Evolutionary conservation across 2,329 filamentous ascomycete species (phyloP), one percentile per base, ranked within the genome.

Genomic region (Ophiosphaerella herpotricha): DNA sequence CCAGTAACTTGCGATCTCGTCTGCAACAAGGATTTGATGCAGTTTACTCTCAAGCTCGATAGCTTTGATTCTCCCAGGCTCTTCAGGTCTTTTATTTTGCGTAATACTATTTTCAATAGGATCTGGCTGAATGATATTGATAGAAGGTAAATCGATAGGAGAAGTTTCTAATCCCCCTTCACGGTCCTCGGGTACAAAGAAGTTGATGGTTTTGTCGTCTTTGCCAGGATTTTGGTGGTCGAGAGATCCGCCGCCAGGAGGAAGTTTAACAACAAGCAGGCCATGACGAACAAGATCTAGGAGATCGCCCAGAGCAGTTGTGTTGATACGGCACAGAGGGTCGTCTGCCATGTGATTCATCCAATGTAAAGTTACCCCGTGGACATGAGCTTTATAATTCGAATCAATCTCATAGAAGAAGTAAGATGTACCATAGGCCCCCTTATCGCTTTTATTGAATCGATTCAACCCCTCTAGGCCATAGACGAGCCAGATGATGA

Each of bases 401-500:
- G 41, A 11, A 29, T 29, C 38, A 1, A 37, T 23, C n/a, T 46
- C 34, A n/a, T 38, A 50, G 29, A 33, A 32, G 12, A n/a, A 5
- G 14, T 43, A 37, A 8, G 32, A 45, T 7, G 29, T 13, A 18
- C 16, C 24, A 14, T 38, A 34, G 11, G 39, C 11, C 21, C 35
- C 4, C 47, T 31, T 7, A 49, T 9, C 14, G 31, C 33, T 36
- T 0, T 26, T 34, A 12, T 50, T 34, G 18, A 60, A 56, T 0
- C 18, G 5, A 5, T 37, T 35, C 1, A 55, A 44, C 6, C 14
- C 50, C 0, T 51, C n/a, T 0, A 18, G 1, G 2, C 64, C 64
- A 16, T 63, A 54, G 0, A 64, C 14, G 1, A 66, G 43, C 60
- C 64, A 67, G 0, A 66, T 48, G 11, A 57, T 46, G 26, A 62